Conservation (phyloP, 2,329 filamentous ascomycete species). For the Neopestalotiopsis sp. region DNA sequence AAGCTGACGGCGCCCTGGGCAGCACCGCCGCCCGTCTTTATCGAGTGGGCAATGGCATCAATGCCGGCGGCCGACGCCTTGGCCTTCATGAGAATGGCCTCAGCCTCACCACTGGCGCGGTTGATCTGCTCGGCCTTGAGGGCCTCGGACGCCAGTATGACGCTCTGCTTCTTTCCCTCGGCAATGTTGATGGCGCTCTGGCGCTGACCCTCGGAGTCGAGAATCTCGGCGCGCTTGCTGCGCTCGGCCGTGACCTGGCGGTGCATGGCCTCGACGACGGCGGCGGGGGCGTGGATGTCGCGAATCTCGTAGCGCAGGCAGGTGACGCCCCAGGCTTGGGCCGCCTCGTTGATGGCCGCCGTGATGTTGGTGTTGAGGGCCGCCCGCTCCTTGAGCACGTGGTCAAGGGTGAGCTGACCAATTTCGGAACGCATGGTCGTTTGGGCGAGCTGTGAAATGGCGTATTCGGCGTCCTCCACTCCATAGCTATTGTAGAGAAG, state of each 20-base stretch:
- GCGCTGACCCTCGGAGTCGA: constrained; percentile 95
- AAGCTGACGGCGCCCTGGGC: constrained; percentile 87
- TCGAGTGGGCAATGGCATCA: constrained; percentile 79
- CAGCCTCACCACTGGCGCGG: constrained; percentile 86
- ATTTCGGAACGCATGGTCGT: constrained; percentile 99
- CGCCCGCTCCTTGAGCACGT: constrained; percentile 95
- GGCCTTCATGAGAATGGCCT: constrained; percentile 88
- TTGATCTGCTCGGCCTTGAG: constrained; percentile 92
- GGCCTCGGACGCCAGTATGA: constrained; percentile 94
- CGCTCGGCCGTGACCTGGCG: constrained; percentile 96
- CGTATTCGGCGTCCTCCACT: constrained; percentile 98
- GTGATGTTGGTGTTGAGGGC: constrained; percentile 98
- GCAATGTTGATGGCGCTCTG: constrained; percentile 99
- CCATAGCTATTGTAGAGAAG: constrained; percentile 73
- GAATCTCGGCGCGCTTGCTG: constrained; percentile 95
- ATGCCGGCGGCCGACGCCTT: constrained; percentile 87
- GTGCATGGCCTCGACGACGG: constrained; percentile 97
- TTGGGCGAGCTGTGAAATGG: constrained; percentile 96
- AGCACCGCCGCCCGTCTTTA: constrained; percentile 72
- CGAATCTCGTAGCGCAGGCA: constrained; percentile 97
- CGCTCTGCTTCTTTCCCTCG: constrained; percentile 94
- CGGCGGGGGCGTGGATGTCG: constrained; percentile 93
- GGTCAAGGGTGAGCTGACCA: constrained; percentile 92
- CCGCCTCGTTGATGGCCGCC: constrained; percentile 97
- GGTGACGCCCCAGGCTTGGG: constrained; percentile 94